Evolutionary conservation across 148 eudicot genomes (phyloP).

Genomic region (Gaultheria prostrata): DNA sequence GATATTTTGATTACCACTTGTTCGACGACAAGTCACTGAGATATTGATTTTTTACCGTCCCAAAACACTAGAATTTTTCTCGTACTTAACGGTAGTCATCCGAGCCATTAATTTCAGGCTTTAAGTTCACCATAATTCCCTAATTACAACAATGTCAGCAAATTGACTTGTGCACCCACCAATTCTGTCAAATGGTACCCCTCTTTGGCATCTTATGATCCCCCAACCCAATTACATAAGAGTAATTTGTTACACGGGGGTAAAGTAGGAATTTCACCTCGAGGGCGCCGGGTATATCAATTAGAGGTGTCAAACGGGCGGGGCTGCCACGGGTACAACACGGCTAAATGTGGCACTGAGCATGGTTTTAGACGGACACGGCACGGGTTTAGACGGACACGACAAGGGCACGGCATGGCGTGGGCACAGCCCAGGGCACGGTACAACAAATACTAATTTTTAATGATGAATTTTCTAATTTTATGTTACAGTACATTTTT

Average conservation of each 20-base stretch:
- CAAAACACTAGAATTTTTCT: not conserved
- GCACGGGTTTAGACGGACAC: too few relatives aligned
- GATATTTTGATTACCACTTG: not conserved
- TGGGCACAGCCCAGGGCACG: too few relatives aligned
- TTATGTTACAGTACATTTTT: too few relatives aligned
- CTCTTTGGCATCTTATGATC: not conserved
- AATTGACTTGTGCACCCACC: not conserved
- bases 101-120: constrained; percentile 8
- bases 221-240: not conserved
- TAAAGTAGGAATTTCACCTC: not conserved
- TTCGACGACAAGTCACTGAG: not conserved
- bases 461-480: too few relatives aligned
- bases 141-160: constrained; percentile 4
- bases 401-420: too few relatives aligned
- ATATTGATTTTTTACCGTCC: too few relatives aligned
- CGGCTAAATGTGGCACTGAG: too few relatives aligned
- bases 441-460: too few relatives aligned
- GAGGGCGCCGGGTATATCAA: not conserved
- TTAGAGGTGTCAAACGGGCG: too few relatives aligned
- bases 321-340: too few relatives aligned
- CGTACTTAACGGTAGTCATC: not conserved
- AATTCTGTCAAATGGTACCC: not conserved
- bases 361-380: too few relatives aligned
- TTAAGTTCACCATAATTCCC: constrained; percentile 19
- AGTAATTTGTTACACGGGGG: not conserved